Base-by-base conservation (phyloP, 2,329 filamentous ascomycete genomes). In the Venturia effusa region DNA sequence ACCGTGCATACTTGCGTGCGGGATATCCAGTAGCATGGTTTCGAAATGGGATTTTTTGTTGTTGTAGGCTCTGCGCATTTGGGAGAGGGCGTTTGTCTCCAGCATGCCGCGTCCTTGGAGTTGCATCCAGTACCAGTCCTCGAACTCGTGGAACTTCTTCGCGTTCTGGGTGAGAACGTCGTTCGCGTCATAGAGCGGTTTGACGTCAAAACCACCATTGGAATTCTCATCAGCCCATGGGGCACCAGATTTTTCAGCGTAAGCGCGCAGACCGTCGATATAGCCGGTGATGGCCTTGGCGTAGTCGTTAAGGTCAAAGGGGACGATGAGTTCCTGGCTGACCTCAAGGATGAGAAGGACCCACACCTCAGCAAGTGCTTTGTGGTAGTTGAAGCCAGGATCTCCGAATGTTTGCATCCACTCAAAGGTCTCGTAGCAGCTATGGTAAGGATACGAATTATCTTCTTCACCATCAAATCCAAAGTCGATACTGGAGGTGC, bases 381-480 rank as follows among this genome's bases (percentile, higher is more conserved):
- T 83, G 76, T 97, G 94, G 72, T 96, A 94, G 13, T 81, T 75
- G 71, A 96, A 96, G 1, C 83, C 87, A 0, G 91, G 91, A 72
- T 99, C 94, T 27, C 89, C 87, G 66, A 89, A 85, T 43, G 81
- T 82, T 32, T 86, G 80, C 82, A 97, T 90, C 87, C 91, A 93
- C 55, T 92, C 88, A 69, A 89, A 92, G 63, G 86, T 95, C 72
- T 97, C 93, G 75, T 96, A 95, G 75, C 89, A 94, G 66, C 88
- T 92, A 74, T 92, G 87, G 61, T 87, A 85, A 0, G 92, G 90
- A 69, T 83, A 88, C 13, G 74, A 75, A 13, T 60, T 13, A 51
- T 78, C 75, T 8, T 82, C 78, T 1, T 71, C 70, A 55, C 88
- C 89, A 43, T 78, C 75, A 71, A 99, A 97, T 34, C 84, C 83